These are phyloP conservation scores for Ogataea hybrid DNA, from an alignment of 1,139 yeast genomes.

Conservation along the genomic window DNA sequence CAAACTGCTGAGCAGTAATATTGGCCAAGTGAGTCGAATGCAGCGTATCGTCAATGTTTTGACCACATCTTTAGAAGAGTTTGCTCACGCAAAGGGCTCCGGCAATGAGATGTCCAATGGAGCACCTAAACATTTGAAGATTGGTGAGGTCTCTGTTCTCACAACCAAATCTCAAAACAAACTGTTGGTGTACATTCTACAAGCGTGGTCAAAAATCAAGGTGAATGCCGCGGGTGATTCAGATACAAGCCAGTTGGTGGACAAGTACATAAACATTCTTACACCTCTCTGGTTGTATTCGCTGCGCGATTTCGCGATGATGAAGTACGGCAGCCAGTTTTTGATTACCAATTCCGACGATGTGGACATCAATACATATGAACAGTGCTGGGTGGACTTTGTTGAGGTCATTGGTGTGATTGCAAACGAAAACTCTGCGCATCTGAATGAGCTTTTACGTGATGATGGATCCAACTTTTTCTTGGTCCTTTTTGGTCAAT, in stretches of 20 bases:
- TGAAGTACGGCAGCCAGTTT: constrained; percentile 51
- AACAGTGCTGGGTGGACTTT: constrained; percentile 74
- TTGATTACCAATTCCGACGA: constrained; percentile 30
- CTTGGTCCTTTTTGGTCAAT: constrained; percentile 79
- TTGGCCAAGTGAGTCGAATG: constrained; percentile 45
- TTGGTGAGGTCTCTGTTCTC: constrained; percentile 39
- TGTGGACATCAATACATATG: constrained; percentile 56
- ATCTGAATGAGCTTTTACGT: constrained; percentile 44
- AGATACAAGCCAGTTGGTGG: constrained; percentile 43
- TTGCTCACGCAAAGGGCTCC: constrained; percentile 33
- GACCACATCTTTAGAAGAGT: constrained; percentile 64
- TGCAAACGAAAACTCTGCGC: constrained; percentile 48
- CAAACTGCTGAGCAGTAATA: constrained; percentile 61
- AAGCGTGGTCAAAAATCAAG: constrained; percentile 86
- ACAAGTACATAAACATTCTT: constrained; percentile 57
- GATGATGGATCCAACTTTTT: constrained; percentile 73
- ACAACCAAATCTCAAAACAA: constrained; percentile 56
- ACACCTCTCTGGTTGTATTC: constrained; percentile 79
- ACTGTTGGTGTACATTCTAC: constrained; percentile 67
- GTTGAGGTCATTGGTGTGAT: constrained; percentile 74
- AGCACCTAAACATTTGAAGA: constrained; percentile 25
- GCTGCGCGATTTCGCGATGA: constrained; percentile 69
- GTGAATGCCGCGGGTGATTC: constrained; percentile 38
- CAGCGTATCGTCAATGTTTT: constrained; percentile 67
- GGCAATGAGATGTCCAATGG: constrained; percentile 25